Conservation (phyloP, 2,329 filamentous ascomycete species). For the Cryoendolithus antarcticus region DNA sequence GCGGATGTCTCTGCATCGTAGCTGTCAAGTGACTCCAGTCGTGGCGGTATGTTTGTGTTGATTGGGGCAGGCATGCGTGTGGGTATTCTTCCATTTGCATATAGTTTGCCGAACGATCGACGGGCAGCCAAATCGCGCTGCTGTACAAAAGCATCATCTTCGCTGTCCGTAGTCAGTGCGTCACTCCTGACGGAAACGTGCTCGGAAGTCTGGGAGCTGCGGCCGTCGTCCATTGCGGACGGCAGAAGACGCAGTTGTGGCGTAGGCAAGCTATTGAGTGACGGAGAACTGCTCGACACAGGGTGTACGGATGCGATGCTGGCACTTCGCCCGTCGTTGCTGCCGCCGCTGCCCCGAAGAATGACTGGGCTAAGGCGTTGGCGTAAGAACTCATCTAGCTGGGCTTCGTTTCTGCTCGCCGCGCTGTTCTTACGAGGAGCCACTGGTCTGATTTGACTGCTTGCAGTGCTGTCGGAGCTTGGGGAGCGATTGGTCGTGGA, state of each 20-base stretch:
- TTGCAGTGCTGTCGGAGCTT: slow-evolving; percentile 29
- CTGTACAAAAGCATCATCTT: too few relatives aligned
- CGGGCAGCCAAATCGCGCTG: too few relatives aligned
- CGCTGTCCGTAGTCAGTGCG: slow-evolving; percentile 13
- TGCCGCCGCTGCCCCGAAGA: slow-evolving; percentile 32
- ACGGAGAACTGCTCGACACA: slow-evolving; percentile 9
- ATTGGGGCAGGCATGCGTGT: slow-evolving; percentile 8
- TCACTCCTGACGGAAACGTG: too few relatives aligned
- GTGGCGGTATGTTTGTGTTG: slow-evolving; percentile 5
- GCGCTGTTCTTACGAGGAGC: slow-evolving; percentile 32
- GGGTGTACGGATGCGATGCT: too few relatives aligned
- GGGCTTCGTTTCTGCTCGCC: slow-evolving; percentile 28
- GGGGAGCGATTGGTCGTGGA: slow-evolving; percentile 35
- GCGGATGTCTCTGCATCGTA: slow-evolving; percentile 7
- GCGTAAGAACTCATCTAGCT: slow-evolving; percentile 35
- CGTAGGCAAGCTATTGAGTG: slow-evolving; percentile 10
- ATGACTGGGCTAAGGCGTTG: slow-evolving; percentile 32
- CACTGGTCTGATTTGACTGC: slow-evolving; percentile 22
- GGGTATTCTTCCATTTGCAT: background rate
- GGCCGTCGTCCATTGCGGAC: slow-evolving; percentile 14
- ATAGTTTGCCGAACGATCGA: too few relatives aligned
- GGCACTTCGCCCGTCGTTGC: slow-evolving; percentile 1
- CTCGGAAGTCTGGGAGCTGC: slow-evolving; percentile 1
- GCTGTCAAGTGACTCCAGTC: slow-evolving; percentile 6
- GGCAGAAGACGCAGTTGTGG: slow-evolving; percentile 19